phyloP scores from a whole-genome alignment of 2,329 filamentous ascomycete species.

The Pseudogymnoascus pannorum region DNA sequence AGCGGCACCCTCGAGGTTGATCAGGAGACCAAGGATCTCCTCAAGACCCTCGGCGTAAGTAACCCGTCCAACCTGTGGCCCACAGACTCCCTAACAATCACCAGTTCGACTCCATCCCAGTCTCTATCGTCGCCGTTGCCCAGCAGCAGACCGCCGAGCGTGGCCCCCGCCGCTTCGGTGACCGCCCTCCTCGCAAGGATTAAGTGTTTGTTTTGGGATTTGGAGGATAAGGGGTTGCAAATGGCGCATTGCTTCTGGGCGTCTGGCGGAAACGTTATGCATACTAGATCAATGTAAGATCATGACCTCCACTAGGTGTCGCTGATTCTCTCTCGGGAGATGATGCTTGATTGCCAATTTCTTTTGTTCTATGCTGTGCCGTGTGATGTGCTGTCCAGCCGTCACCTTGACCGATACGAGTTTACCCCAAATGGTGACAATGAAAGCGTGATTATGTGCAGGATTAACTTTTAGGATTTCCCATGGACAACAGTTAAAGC shows the following conservation, averaged over 20 bases:
- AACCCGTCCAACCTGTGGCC: constrained; percentile 22
- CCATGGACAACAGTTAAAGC: not conserved
- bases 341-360: constrained; percentile 89
- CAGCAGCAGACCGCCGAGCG: constrained; percentile 85
- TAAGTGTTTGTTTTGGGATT: constrained; percentile 25
- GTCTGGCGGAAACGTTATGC: constrained; percentile 28
- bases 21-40: constrained; percentile 94
- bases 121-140: constrained; percentile 87
- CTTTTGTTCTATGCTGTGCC: constrained; percentile 15
- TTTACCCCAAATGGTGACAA: not conserved
- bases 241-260: constrained; percentile 24
- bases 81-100: constrained; percentile 21
- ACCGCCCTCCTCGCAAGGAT: constrained; percentile 44
- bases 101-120: constrained; percentile 94
- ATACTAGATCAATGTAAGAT: constrained; percentile 53
- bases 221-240: constrained; percentile 28
- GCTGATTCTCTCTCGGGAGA: constrained; percentile 67
- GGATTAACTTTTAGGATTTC: not conserved
- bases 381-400: constrained; percentile 6
- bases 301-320: constrained; percentile 72
- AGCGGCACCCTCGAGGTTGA: constrained; percentile 91
- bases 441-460: not conserved
- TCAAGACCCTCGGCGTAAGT: constrained; percentile 98
- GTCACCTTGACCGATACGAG: not conserved
- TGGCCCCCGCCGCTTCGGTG: constrained; percentile 65